These are phyloP conservation scores for Trypanosomatidae sp. DNA, from an alignment of 208 protist species.

Conservation along the genomic window DNA sequence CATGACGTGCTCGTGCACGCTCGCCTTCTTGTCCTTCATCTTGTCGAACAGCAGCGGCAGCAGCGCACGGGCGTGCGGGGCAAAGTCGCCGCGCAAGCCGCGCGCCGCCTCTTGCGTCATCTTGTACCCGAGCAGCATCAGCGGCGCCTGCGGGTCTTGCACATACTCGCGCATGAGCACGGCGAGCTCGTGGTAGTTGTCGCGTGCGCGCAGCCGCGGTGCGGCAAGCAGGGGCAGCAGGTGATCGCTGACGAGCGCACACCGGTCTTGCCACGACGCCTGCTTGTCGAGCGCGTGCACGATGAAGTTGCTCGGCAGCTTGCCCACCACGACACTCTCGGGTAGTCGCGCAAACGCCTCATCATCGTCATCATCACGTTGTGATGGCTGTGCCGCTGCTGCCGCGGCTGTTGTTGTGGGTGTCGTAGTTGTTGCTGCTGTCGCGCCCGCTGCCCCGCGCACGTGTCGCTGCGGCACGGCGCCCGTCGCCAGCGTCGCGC, in stretches of 20 bases:
- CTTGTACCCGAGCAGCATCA: slow-evolving; percentile 76
- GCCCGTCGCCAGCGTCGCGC: slow-evolving; percentile 21
- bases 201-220: slow-evolving; percentile 45
- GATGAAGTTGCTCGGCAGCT: slow-evolving; percentile 72
- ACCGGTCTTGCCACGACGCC: slow-evolving; percentile 61
- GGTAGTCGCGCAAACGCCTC: not conserved
- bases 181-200: slow-evolving; percentile 80
- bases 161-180: slow-evolving; percentile 55
- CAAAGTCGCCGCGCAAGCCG: slow-evolving; percentile 39
- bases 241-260: slow-evolving; percentile 40
- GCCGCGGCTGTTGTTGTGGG: slow-evolving; percentile 1
- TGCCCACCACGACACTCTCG: slow-evolving; percentile 12
- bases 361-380: not conserved
- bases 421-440: too few species aligned
- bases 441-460: slow-evolving; percentile 4
- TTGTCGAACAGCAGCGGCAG: slow-evolving; percentile 67
- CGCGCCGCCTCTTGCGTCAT: slow-evolving; percentile 73
- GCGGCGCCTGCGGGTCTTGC: slow-evolving; percentile 67
- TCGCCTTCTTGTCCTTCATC: slow-evolving; percentile 86
- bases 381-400: not conserved
- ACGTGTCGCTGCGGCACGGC: slow-evolving; percentile 10
- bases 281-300: slow-evolving; percentile 48
- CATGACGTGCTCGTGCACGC: slow-evolving; percentile 66
- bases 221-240: slow-evolving; percentile 46
- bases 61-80: slow-evolving; percentile 23